These are phyloP conservation scores for Aspergillus sp. DNA, from an alignment of 2,329 filamentous ascomycete genomes.

Conservation along the genomic window DNA sequence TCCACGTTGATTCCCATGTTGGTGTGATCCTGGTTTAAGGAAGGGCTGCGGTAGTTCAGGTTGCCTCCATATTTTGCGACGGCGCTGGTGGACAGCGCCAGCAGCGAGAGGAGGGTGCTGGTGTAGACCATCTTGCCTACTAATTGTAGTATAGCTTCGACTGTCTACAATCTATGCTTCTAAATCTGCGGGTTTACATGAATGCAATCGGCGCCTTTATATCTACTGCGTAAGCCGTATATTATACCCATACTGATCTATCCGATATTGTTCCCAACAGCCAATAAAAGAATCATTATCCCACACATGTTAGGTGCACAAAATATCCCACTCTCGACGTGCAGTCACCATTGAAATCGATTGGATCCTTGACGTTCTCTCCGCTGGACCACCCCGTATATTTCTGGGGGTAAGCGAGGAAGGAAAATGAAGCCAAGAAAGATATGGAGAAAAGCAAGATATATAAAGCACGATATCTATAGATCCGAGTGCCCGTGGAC, in stretches of 20 bases:
- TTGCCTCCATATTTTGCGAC: conserved; percentile 46
- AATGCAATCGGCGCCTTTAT: not conserved
- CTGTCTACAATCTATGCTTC: no score
- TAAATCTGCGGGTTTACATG: not conserved
- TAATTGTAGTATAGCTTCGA: not conserved
- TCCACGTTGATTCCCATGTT: conserved; percentile 49
- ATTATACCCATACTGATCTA: not conserved
- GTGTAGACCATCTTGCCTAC: conserved; percentile 8
- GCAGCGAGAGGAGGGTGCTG: conserved; percentile 12
- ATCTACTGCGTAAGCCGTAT: not conserved
- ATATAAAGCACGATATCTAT: not conserved
- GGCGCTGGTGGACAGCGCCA: conserved; percentile 18
- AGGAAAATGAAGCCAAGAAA: conserved; percentile 3
- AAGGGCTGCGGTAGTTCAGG: conserved; percentile 68
- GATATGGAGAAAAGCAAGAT: not conserved
- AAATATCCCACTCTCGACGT: not conserved
- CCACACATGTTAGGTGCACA: not conserved
- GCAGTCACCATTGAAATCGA: not conserved
- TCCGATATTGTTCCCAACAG: not conserved
- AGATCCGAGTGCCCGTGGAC: conserved; percentile 4
- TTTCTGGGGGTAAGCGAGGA: not conserved
- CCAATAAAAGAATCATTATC: conserved; percentile 2
- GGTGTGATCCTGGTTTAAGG: conserved; percentile 56
- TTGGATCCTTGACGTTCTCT: not conserved
- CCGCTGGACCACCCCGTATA: not conserved